Base-by-base conservation (phyloP, 2,329 filamentous ascomycete species). In the Fragosphaeria purpurea region DNA sequence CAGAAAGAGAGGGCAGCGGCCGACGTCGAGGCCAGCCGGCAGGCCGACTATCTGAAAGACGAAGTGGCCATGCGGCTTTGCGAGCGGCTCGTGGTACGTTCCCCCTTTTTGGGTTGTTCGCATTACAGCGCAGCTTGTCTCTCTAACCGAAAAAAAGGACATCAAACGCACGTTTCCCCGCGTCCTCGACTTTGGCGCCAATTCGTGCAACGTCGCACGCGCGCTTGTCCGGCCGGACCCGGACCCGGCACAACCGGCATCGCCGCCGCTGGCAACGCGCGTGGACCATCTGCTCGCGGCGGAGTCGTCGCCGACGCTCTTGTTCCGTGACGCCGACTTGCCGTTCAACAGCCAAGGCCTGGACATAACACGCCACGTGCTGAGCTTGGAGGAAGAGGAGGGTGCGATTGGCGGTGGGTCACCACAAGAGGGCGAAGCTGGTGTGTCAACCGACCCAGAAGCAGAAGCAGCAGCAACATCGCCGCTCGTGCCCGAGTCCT, bases 111-210 rank as follows among this genome's bases (percentile, higher is more conserved):
- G 7, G 8, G 8, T 13, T 13, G 3, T 22, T 43, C 13, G 22
- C 32, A 11, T 33, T 13, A 8, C 35, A 6, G 11, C 31, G 6
- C 30, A 10, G 3, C 7, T 10, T 8, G 2, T 22, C 22, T 22
- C 22, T 22, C 22, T 22, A 22, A 46, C 22, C 6, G 2, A 33
- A 41, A 13, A 34, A 41, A 43, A 46, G 86, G 90, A 97, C 64
- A 94, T 98, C 71, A 95, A 95, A 61, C 86, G 93, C 35, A 75
- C 82, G 51, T 96, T 95, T 60, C 80, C 85, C 43, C 77, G 80
- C 57, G 88, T 89, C 31, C 85, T 98, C 54, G 93, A 98, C 66
- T 82, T 96, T 35, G 93, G 93, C 55, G 91, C 93, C 55, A 95
- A 97, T 65, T 88, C 91, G 55, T 96, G 91, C 76, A 95, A 96